Evolutionary conservation across 1,139 yeast genomes (phyloP).

Genomic region (Debaryomycetaceae sp.): DNA sequence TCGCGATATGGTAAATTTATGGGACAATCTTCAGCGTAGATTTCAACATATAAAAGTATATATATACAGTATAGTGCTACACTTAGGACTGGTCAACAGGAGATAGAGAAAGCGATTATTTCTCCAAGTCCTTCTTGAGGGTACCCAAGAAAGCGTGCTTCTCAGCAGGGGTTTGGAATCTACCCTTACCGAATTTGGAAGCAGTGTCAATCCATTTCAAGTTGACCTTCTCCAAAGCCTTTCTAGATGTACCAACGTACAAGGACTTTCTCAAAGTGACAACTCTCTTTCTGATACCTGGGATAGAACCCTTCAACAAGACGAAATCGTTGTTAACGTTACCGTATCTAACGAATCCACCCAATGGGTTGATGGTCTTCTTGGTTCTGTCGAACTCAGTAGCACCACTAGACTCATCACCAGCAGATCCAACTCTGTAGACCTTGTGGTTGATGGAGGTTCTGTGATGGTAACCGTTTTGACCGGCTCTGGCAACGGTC

Average conservation of each 20-base stretch:
- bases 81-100: background rate
- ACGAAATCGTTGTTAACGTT: slow-evolving; percentile 94
- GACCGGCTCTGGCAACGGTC: slow-evolving; percentile 99
- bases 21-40: background rate
- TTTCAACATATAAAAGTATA: background rate
- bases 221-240: slow-evolving; percentile 93
- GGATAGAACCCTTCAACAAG: slow-evolving; percentile 97
- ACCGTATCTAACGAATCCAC: slow-evolving; percentile 99
- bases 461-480: slow-evolving; percentile 99
- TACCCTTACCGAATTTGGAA: slow-evolving; percentile 99
- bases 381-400: slow-evolving; percentile 99
- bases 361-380: slow-evolving; percentile 99
- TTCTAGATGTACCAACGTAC: slow-evolving; percentile 97
- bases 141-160: slow-evolving; percentile 99
- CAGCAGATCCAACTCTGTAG: slow-evolving; percentile 98
- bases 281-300: slow-evolving; percentile 99
- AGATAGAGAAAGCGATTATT: slow-evolving; percentile 11
- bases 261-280: slow-evolving; percentile 98
- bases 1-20: background rate
- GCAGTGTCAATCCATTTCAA: slow-evolving; percentile 99
- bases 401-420: slow-evolving; percentile 89
- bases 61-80: background rate
- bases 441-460: slow-evolving; percentile 99
- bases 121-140: slow-evolving; percentile 84
- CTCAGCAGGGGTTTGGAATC: slow-evolving; percentile 99